Evolutionary conservation across 352 stramenopile genomes (phyloP).

Genomic region (Elongisporangium anandrum): DNA sequence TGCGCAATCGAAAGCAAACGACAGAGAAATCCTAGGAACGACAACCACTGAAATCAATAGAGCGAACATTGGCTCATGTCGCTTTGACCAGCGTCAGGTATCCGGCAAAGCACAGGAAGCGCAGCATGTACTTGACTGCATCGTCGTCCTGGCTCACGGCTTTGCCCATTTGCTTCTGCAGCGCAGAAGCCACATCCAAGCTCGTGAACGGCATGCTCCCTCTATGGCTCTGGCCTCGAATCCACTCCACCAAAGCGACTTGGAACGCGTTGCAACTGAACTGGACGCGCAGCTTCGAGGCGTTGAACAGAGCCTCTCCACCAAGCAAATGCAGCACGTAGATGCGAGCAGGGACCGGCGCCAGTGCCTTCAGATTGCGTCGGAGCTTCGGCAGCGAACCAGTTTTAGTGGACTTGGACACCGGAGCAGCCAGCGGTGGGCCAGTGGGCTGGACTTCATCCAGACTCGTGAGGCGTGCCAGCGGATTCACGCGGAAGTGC

Average conservation of each 20-base stretch:
- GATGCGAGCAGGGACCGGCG: neutral
- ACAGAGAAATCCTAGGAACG: neutral
- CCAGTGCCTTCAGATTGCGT: neutral
- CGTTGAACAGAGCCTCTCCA: neutral
- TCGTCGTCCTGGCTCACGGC: constrained; percentile 14
- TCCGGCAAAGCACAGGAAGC: constrained; percentile 43
- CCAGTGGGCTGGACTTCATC: constrained; percentile 13
- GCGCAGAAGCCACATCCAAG: constrained; percentile 8
- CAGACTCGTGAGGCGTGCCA: constrained; percentile 28
- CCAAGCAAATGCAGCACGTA: constrained; percentile 26
- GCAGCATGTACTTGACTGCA: constrained; percentile 31
- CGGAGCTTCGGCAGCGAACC: constrained; percentile 31
- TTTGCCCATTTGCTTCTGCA: constrained; percentile 6
- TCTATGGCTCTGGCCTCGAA: constrained; percentile 17
- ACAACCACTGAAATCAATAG: neutral
- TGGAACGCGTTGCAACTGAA: constrained; percentile 50
- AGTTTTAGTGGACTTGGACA: too few species aligned
- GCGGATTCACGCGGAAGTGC: constrained; percentile 42
- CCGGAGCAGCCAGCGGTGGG: neutral
- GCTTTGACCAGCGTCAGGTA: constrained; percentile 40
- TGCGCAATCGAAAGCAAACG: constrained; percentile 42
- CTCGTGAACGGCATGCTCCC: constrained; percentile 23
- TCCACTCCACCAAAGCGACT: constrained; percentile 46
- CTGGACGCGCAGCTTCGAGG: constrained; percentile 33
- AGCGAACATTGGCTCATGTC: neutral